Evolutionary conservation across 768 basidiomycete species (phyloP).

Genomic region (Amanita pseudoporphyria): DNA sequence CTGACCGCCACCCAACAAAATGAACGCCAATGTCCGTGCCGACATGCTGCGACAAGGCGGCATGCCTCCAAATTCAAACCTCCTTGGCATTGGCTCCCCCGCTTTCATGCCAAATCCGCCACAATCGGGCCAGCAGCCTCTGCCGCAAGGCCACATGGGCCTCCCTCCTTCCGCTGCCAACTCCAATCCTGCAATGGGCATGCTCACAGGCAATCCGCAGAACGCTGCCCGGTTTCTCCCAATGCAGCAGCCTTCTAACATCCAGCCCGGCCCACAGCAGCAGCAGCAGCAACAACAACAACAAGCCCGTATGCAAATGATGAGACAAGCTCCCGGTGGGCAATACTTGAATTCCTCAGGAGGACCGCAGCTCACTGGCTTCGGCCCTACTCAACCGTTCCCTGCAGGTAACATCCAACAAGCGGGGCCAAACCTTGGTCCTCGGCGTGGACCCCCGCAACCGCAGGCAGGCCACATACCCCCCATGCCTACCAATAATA

Average conservation of each 20-base stretch:
- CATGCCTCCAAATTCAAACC: constrained; percentile 24
- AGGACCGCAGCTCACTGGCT: constrained; percentile 22
- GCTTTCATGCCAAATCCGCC: constrained; percentile 30
- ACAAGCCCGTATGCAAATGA: constrained; percentile 21
- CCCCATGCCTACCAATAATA: constrained; percentile 22
- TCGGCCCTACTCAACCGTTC: constrained; percentile 27
- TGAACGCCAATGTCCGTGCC: constrained; percentile 39
- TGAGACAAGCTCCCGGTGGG: constrained; percentile 28
- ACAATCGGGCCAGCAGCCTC: constrained; percentile 24
- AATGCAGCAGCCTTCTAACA: constrained; percentile 22
- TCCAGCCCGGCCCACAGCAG: constrained; percentile 18
- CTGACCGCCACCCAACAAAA: constrained; percentile 16
- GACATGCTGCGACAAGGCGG: constrained; percentile 39
- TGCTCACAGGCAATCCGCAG: constrained; percentile 24
- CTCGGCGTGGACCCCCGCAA: constrained; percentile 53
- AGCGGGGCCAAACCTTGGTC: constrained; percentile 21
- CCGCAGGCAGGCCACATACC: constrained; percentile 31
- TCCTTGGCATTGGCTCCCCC: constrained; percentile 24
- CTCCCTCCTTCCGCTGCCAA: constrained; percentile 22
- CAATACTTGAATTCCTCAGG: background rate
- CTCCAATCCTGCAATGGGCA: constrained; percentile 25
- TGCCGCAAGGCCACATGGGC: constrained; percentile 19
- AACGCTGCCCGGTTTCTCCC: constrained; percentile 17
- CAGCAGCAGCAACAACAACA: constrained; percentile 25
- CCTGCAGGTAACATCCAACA: constrained; percentile 33